A percentile compares a stretch with the other conserved stretches of the same genome.
phyloP scores from a whole-genome alignment of 768 basidiomycete genomes.

The Epithele typhae region DNA sequence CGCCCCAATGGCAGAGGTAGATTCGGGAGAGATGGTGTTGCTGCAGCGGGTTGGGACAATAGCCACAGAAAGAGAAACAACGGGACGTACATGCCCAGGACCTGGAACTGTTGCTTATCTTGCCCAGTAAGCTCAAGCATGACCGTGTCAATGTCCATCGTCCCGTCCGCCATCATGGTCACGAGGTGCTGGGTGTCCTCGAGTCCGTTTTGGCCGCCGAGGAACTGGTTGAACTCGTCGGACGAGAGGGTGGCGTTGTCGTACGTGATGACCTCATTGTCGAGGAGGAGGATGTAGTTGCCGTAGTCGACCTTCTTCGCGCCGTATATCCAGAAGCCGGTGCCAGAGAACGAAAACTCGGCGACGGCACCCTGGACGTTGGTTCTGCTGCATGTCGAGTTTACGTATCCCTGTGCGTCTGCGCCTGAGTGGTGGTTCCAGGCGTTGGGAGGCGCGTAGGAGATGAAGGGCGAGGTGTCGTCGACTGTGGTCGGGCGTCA shows the following conservation, averaged over 20 bases:
- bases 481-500: slow-evolving; percentile 41
- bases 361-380: slow-evolving; percentile 43
- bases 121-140: slow-evolving; percentile 36
- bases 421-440: slow-evolving; percentile 43
- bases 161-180: slow-evolving; percentile 39
- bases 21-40: too few species aligned
- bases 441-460: slow-evolving; percentile 44
- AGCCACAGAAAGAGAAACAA: too few species aligned
- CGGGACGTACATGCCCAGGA: too few species aligned
- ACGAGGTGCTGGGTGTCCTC: slow-evolving; percentile 43
- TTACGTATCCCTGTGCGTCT: slow-evolving; percentile 42
- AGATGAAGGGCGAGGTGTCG: slow-evolving; percentile 51
- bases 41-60: not conserved
- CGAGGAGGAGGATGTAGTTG: slow-evolving; percentile 39
- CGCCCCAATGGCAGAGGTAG: too few species aligned
- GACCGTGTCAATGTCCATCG: slow-evolving; percentile 49
- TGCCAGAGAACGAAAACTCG: slow-evolving; percentile 48
- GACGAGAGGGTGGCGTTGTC: slow-evolving; percentile 31
- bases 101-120: slow-evolving; percentile 22
- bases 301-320: slow-evolving; percentile 44
- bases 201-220: slow-evolving; percentile 41
- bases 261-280: slow-evolving; percentile 34
- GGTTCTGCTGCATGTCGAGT: slow-evolving; percentile 41
- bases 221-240: slow-evolving; percentile 31
- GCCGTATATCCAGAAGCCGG: slow-evolving; percentile 50